phyloP scores from a whole-genome alignment of 169 alveolate genomes.

The Cryptosporidium baileyi region DNA sequence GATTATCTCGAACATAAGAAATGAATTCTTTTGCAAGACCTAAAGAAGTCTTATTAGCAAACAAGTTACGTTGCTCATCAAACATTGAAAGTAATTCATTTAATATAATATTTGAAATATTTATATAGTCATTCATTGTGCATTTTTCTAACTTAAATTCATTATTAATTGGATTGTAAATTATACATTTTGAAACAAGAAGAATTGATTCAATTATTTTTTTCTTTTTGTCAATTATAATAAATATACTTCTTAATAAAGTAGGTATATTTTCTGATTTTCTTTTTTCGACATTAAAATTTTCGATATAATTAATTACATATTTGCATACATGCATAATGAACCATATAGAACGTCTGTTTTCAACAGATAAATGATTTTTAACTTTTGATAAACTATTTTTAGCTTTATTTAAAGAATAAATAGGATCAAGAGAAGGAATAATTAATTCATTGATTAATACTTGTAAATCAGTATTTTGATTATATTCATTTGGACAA shows the following conservation, averaged over 20 bases:
- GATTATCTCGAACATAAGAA: not conserved
- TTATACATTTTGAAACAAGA: not conserved
- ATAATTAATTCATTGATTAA: conserved; percentile 1
- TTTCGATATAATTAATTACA: not conserved
- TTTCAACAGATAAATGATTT: conserved; percentile 14
- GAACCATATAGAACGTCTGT: conserved; percentile 53
- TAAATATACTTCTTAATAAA: not conserved
- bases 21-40: conserved; percentile 21
- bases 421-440: conserved; percentile 42
- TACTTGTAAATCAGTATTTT: conserved; percentile 1
- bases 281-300: not conserved
- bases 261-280: not conserved
- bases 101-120: not conserved
- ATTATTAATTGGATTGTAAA: not conserved
- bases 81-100: not conserved
- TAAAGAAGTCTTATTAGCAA: not conserved
- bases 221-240: not conserved
- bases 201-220: not conserved
- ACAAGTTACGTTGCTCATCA: not conserved
- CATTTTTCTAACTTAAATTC: not conserved
- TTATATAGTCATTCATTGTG: not conserved
- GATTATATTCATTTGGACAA: not conserved
- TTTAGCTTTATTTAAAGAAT: not conserved
- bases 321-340: not conserved
- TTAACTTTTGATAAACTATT: conserved; percentile 2